Base-by-base conservation (phyloP, 2,329 filamentous ascomycete species). In the Fusarium abutilonis region DNA sequence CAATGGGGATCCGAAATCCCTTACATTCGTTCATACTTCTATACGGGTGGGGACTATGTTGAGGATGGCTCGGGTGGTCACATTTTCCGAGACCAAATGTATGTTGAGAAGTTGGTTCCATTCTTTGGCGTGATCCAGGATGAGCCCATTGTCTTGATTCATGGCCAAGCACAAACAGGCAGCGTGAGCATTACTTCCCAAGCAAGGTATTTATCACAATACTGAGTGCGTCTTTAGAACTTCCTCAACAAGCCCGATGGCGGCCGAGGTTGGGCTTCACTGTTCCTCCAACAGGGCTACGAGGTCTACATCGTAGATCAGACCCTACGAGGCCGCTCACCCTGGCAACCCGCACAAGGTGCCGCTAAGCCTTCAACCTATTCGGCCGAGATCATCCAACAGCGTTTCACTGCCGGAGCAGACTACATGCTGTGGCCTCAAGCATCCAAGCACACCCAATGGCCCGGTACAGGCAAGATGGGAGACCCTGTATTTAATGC, bases 171-270 rank as follows among this genome's bases (percentile, higher is more conserved):
- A 6, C 66, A 68, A 23, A 68, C 66, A 34, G 66, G 66, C 15
- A 66, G 52, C 9, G 65, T 68, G 35, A 47, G 52, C 19, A 19
- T 19, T 4, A 19, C 19, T 19, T 19, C 19, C 19, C 19, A 19
- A 4, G 19, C 19, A 19, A 19, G 19, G 4, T 19, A 19, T 19
- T 4, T 4, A 19, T 19, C 19, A 19, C 19, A 3, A 19, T 19
- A 19, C 19, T 19, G 19, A 19, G 3, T 4, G 19, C 4, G 19
- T 28, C 5, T 17, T 17, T 17, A 64, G 65, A 68, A 68, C 28
- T 68, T 68, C 46, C 42, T 68, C n/a, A 68, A 68, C 13, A 68
- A 68, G 43, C 66, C 66, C 5, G 62, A 68, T 9, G 66, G 66
- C 6, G 60, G 64, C 10, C 62, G 62, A 3, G 65, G 66, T 3